Evolutionary conservation across 192 early-diverging fungal species (phyloP).

Genomic region (Hyaloraphidium curvatum): DNA sequence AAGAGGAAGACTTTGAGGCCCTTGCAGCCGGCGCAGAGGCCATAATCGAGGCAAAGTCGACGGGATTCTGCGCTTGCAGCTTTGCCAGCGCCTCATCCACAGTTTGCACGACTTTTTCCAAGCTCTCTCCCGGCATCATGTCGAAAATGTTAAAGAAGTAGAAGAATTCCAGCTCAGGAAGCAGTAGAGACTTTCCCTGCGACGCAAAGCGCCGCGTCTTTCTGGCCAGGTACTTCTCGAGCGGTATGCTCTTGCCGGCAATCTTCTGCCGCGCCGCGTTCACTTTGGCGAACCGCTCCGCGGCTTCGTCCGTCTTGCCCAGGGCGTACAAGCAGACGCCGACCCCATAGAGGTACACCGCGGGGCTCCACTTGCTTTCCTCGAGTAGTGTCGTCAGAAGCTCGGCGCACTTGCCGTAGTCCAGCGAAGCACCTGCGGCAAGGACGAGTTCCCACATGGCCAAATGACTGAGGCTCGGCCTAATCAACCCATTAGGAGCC

Average conservation of each 20-base stretch:
- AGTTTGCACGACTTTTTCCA: slow-evolving; percentile 20
- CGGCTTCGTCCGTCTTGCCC: slow-evolving; percentile 20
- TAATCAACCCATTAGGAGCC: too few relatives aligned
- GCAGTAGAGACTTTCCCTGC: slow-evolving; percentile 44
- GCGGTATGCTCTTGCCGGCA: slow-evolving; percentile 64
- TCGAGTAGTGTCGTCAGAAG: slow-evolving; percentile 41
- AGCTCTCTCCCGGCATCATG: slow-evolving; percentile 33
- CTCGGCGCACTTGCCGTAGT: too few relatives aligned
- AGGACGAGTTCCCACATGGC: too few relatives aligned
- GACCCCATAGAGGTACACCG: slow-evolving; percentile 55
- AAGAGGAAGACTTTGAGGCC: too few relatives aligned
- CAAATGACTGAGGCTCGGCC: too few relatives aligned
- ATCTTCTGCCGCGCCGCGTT: slow-evolving; percentile 48
- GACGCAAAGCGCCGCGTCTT: slow-evolving; percentile 53
- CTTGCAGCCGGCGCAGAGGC: too few relatives aligned
- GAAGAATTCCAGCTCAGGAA: slow-evolving; percentile 61
- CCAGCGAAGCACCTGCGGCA: too few relatives aligned
- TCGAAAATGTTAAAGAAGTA: slow-evolving; percentile 51
- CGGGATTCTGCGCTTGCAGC: slow-evolving; percentile 14
- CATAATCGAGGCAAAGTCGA: too few relatives aligned
- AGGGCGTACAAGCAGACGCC: slow-evolving; percentile 39
- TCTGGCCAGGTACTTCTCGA: slow-evolving; percentile 75
- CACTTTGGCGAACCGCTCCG: slow-evolving; percentile 42
- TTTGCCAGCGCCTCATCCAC: slow-evolving; percentile 23
- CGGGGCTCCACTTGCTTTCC: slow-evolving; percentile 73